A percentile compares a stretch with the other conserved stretches of the same genome.
Conservation (phyloP, 768 basidiomycete genomes). For the Kwoniella dejecticola region DNA sequence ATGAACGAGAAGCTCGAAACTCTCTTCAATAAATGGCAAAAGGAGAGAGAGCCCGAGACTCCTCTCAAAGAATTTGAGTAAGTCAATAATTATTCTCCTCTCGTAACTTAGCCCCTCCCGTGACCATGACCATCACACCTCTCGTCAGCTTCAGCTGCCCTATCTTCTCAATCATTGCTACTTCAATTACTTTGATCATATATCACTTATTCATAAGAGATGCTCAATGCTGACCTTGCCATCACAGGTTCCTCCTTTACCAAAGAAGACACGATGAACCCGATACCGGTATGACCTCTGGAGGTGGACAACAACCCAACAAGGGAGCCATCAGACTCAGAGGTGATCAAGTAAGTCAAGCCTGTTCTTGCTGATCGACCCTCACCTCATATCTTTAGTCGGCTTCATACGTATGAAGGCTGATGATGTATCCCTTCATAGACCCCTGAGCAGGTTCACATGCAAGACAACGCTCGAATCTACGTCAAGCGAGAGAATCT, state of each 20-base stretch:
- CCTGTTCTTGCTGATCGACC: neutral
- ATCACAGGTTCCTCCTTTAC: constrained; percentile 15
- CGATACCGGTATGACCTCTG: constrained; percentile 8
- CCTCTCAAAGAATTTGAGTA: constrained; percentile 20
- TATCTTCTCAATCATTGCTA: neutral
- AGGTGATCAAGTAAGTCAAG: constrained; percentile 14
- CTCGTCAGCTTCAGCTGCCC: neutral
- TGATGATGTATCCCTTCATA: neutral
- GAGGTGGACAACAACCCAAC: constrained; percentile 9
- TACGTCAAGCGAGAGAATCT: constrained; percentile 21
- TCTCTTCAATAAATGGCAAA: constrained; percentile 21
- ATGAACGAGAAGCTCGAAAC: constrained; percentile 20
- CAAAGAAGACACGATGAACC: constrained; percentile 10
- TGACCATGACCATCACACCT: neutral
- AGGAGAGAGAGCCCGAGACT: constrained; percentile 6
- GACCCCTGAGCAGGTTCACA: constrained; percentile 23
- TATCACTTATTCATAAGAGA: too few species aligned
- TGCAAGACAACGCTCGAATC: constrained; percentile 15
- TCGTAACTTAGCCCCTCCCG: neutral
- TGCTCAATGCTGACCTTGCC: neutral
- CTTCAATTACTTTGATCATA: too few species aligned
- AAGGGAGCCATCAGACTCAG: constrained; percentile 8
- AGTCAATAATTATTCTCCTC: neutral
- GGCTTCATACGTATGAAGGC: too few species aligned
- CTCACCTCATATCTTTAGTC: too few species aligned